Evolutionary conservation across 495 filamentous ascomycete species (phyloP).

Genomic region (Pseudoneurospora amorphoporcata): DNA sequence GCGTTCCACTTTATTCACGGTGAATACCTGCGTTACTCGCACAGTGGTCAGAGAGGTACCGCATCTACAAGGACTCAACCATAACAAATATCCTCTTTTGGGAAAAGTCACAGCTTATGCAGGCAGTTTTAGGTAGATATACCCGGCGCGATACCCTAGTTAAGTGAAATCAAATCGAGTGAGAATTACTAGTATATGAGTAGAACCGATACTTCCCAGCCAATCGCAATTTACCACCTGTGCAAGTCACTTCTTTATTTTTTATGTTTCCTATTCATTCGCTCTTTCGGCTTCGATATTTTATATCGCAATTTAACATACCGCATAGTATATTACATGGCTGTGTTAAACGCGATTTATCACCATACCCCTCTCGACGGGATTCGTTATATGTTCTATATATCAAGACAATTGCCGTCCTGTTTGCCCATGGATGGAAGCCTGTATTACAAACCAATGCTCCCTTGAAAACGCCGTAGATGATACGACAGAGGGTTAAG

Average conservation of each 20-base stretch:
- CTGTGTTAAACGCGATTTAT: neutral
- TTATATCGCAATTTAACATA: neutral
- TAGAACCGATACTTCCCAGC: too few species aligned
- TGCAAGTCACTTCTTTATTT: neutral
- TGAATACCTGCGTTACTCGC: neutral
- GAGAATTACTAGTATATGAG: too few species aligned
- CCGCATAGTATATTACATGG: neutral
- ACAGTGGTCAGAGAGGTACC: neutral
- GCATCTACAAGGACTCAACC: too few species aligned
- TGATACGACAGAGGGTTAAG: neutral
- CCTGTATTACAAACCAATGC: neutral
- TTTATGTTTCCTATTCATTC: neutral
- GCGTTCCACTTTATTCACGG: neutral
- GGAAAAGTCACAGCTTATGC: too few species aligned
- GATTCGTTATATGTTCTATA: neutral
- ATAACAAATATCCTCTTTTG: too few species aligned
- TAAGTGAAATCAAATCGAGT: too few species aligned
- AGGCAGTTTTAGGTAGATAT: too few species aligned
- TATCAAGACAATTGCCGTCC: neutral
- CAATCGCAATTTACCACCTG: neutral
- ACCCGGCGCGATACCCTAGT: too few species aligned
- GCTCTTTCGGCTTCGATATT: neutral
- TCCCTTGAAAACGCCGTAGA: neutral
- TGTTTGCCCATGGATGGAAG: neutral
- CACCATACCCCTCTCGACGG: neutral